Evolutionary conservation across 2,329 filamentous ascomycete species (phyloP), one percentile per base, ranked within the genome.

Genomic region (Huntiella moniliformis): DNA sequence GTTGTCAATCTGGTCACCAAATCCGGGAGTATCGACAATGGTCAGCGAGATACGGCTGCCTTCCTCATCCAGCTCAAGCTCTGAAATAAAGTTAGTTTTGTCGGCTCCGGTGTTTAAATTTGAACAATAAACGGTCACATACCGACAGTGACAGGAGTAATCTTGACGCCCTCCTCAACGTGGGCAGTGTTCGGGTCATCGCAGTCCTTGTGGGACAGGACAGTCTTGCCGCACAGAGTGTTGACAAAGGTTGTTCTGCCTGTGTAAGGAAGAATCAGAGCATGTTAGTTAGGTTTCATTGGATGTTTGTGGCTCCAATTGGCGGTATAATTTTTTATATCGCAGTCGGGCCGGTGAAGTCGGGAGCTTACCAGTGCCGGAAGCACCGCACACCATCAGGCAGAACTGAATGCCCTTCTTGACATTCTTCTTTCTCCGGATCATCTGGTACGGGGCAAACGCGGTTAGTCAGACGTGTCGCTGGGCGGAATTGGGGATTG

Each of bases 401-500:
- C 87, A 96, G 73, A 98, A 98, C 74, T 98, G 91, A 62, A 98
- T 96, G 62, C 91, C 91, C 77, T 95, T 95, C 82, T 95, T 95
- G 70, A 98, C 88, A 76, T 98, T 96, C 83, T 98, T 98, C 88
- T 98, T 98, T 68, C 85, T 82, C 69, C 91, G 87, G 64, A 95
- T 87, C 82, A 94, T 91, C 92, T 84, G 78, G 85, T 64, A 52
- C 57, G 8, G 39, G 34, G 32, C 40, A 28, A 18, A 36, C 55
- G 48, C 62, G 58, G 52, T 46, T 39, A 50, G 50, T 34, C 6
- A 50, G 17, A 28, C 13, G 22, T 28, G 22, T 28, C 22, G 22
- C 22, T 28, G 6, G 22, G 22, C 22, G 22, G 22, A 28, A 28
- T 28, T 28, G 22, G 22, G 7, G 22, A 3, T 28, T 28, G 22